Percentiles rank a stretch among this genome's conserved stretches.
phyloP scores from a whole-genome alignment of 805 yeast species.

The Nakazawaea wyomingensis region DNA sequence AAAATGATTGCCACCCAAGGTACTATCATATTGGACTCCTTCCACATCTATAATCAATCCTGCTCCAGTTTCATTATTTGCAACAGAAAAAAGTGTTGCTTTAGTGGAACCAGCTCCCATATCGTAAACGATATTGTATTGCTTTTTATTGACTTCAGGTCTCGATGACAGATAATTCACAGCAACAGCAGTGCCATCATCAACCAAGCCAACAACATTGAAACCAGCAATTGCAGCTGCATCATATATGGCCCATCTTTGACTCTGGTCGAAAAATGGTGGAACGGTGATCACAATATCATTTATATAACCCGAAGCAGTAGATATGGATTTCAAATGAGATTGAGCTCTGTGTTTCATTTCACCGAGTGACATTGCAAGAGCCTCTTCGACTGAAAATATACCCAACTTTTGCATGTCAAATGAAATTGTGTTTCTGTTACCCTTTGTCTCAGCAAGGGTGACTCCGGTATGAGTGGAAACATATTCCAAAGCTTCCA shows the following conservation, averaged over 20 bases:
- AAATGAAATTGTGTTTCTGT: slow-evolving; percentile 55
- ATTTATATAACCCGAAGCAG: slow-evolving; percentile 42
- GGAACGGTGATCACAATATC: slow-evolving; percentile 80
- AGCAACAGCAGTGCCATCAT: slow-evolving; percentile 92
- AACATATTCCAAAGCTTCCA: slow-evolving; percentile 39
- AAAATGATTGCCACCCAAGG: slow-evolving; percentile 71
- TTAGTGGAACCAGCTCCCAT: slow-evolving; percentile 90
- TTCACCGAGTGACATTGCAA: slow-evolving; percentile 78
- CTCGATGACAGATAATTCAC: slow-evolving; percentile 64
- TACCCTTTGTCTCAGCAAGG: slow-evolving; percentile 33
- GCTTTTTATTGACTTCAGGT: slow-evolving; percentile 39
- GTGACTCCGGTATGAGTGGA: slow-evolving; percentile 57
- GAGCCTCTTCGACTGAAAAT: slow-evolving; percentile 63
- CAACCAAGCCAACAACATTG: slow-evolving; percentile 62
- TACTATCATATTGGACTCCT: slow-evolving; percentile 64
- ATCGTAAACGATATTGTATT: slow-evolving; percentile 73
- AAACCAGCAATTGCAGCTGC: slow-evolving; percentile 68
- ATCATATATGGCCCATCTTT: slow-evolving; percentile 68
- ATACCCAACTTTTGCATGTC: slow-evolving; percentile 37
- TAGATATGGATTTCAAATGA: slow-evolving; percentile 49
- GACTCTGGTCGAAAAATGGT: slow-evolving; percentile 55
- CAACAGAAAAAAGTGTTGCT: slow-evolving; percentile 74
- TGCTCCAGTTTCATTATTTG: slow-evolving; percentile 35
- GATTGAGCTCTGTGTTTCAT: slow-evolving; percentile 58
- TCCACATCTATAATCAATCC: slow-evolving; percentile 52